Conservation (phyloP, 169 alveolate genomes). For the Plasmodium vivax region DNA sequence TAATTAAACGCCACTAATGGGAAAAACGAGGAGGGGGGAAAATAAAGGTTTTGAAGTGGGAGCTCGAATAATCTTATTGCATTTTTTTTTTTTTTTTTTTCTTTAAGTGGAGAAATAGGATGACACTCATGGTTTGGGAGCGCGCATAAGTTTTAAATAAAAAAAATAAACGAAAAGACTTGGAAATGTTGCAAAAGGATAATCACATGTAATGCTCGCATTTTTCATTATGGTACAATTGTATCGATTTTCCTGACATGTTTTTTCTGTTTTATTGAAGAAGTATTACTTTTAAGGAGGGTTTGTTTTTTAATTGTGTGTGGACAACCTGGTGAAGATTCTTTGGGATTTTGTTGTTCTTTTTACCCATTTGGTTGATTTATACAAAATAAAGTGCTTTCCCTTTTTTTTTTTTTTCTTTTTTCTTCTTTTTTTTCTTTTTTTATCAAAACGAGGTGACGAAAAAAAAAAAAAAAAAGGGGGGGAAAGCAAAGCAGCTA, state of each 20-base stretch:
- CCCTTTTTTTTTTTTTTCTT: conserved; percentile 1
- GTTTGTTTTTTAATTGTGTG: conserved; percentile 45
- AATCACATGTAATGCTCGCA: background rate
- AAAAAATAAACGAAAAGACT: background rate
- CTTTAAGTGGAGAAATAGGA: background rate
- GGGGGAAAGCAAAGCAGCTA: background rate
- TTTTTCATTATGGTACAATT: background rate
- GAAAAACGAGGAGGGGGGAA: conserved; percentile 9
- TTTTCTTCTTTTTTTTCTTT: background rate
- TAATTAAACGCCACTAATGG: conserved; percentile 66
- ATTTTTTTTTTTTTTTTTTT: background rate
- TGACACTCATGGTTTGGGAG: background rate
- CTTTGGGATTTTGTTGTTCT: conserved; percentile 13
- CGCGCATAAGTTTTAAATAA: background rate
- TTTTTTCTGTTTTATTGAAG: conserved; percentile 4
- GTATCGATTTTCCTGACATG: conserved; percentile 9
- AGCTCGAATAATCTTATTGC: background rate
- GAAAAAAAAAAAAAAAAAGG: background rate
- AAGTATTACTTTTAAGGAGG: conserved; percentile 42
- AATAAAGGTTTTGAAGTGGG: background rate
- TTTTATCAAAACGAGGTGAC: background rate
- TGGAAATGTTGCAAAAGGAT: background rate
- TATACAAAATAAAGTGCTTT: background rate
- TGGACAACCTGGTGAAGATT: conserved; percentile 46
- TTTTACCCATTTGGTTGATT: conserved; percentile 60